Conservation (phyloP, 495 filamentous ascomycete species). For the Letharia lupina region DNA sequence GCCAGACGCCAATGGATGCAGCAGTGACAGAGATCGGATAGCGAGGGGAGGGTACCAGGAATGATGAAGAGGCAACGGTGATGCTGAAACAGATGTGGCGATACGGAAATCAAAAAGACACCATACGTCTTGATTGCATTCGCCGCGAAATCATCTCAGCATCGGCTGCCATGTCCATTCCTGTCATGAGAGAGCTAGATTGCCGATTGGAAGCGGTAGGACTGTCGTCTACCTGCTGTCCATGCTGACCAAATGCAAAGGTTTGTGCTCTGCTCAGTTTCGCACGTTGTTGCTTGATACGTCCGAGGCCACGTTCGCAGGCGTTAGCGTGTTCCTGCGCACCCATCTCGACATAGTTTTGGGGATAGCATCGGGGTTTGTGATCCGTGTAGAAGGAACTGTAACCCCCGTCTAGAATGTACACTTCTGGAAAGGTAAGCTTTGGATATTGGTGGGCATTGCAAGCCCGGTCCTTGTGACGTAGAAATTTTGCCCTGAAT, state of each 20-base stretch:
- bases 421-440: slow-evolving; percentile 89
- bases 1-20: slow-evolving; percentile 15
- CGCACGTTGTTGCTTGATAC: slow-evolving; percentile 65
- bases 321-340: slow-evolving; percentile 80
- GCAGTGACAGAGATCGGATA: slow-evolving; percentile 1
- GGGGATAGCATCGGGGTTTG: slow-evolving; percentile 73
- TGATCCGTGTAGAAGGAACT: slow-evolving; percentile 79
- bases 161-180: slow-evolving; percentile 45
- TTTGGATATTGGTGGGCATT: slow-evolving; percentile 79
- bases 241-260: slow-evolving; percentile 77
- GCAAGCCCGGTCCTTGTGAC: slow-evolving; percentile 70
- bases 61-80: background rate
- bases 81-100: background rate
- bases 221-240: slow-evolving; percentile 61
- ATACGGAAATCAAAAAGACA: slow-evolving; percentile 48
- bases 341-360: slow-evolving; percentile 93
- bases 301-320: slow-evolving; percentile 89
- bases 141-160: slow-evolving; percentile 47
- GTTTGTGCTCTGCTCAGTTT: slow-evolving; percentile 85
- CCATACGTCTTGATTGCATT: slow-evolving; percentile 57
- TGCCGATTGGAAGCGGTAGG: slow-evolving; percentile 59
- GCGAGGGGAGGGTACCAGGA: background rate
- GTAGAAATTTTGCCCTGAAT: slow-evolving; percentile 65
- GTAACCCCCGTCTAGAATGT: slow-evolving; percentile 95
- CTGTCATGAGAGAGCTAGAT: slow-evolving; percentile 30